phyloP scores from a whole-genome alignment of 192 early-diverging fungal genomes.

The Chytriomyces hyalinus region DNA sequence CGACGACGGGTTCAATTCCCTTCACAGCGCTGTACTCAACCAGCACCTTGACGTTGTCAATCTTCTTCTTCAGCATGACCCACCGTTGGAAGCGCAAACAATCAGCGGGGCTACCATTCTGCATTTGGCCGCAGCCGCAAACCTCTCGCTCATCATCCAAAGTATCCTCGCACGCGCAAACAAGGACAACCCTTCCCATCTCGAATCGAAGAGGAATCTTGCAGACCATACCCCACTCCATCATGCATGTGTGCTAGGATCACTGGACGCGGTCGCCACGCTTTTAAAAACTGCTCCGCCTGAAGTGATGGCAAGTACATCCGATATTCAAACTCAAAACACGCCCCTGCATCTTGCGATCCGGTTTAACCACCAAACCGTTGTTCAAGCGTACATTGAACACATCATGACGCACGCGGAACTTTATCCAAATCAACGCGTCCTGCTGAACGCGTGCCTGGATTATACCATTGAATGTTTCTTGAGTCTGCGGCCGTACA shows the following conservation, averaged over 20 bases:
- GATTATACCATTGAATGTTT: constrained; percentile 16
- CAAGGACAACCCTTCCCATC: background rate
- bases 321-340: background rate
- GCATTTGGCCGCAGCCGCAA: background rate
- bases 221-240: background rate
- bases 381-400: background rate
- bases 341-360: background rate
- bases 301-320: background rate
- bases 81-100: background rate
- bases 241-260: background rate
- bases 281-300: background rate
- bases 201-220: background rate
- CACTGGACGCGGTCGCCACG: background rate
- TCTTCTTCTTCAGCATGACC: background rate
- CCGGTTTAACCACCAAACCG: background rate
- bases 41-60: background rate
- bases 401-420: background rate
- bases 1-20: background rate
- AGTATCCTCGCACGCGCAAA: background rate
- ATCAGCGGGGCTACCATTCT: background rate
- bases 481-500: constrained; percentile 11
- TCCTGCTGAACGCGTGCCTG: background rate
- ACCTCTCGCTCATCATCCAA: background rate
- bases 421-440: background rate
- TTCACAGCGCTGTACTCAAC: background rate